These are phyloP conservation scores for Miscanthus sacchariflorus DNA, from an alignment of 202 grass and related monocot genomes.

Conservation along the genomic window DNA sequence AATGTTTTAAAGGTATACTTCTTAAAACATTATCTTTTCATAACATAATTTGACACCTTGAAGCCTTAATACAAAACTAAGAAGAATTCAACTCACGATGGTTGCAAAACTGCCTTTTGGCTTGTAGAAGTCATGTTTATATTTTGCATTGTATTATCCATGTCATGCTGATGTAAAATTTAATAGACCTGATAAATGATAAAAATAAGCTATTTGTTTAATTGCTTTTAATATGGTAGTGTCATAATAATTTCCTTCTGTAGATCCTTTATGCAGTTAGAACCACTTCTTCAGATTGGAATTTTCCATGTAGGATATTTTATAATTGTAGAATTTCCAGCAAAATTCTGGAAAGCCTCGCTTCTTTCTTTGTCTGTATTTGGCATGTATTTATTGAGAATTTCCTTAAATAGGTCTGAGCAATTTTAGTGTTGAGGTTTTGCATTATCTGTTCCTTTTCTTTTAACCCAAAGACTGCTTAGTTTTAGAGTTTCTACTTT, in stretches of 20 bases:
- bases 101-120: not conserved
- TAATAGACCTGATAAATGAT: constrained; percentile 21
- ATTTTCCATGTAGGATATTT: constrained; percentile 22
- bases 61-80: constrained; percentile 17
- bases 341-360: not conserved
- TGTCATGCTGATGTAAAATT: not conserved
- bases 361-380: not conserved
- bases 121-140: not conserved
- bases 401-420: not conserved
- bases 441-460: not conserved
- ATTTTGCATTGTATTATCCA: constrained; percentile 32
- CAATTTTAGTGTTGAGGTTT: constrained; percentile 1
- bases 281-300: not conserved
- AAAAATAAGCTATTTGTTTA: constrained; percentile 17
- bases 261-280: not conserved
- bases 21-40: constrained; percentile 28
- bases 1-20: constrained; percentile 84
- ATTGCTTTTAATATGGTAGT: constrained; percentile 6
- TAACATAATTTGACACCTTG: constrained; percentile 9
- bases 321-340: constrained; percentile 9
- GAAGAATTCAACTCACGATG: constrained; percentile 25
- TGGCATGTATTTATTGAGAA: not conserved
- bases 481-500: constrained; percentile 15
- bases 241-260: constrained; percentile 12
- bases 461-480: not conserved